Conservation (phyloP, 305 asterid genomes). For the Withania somnifera region DNA sequence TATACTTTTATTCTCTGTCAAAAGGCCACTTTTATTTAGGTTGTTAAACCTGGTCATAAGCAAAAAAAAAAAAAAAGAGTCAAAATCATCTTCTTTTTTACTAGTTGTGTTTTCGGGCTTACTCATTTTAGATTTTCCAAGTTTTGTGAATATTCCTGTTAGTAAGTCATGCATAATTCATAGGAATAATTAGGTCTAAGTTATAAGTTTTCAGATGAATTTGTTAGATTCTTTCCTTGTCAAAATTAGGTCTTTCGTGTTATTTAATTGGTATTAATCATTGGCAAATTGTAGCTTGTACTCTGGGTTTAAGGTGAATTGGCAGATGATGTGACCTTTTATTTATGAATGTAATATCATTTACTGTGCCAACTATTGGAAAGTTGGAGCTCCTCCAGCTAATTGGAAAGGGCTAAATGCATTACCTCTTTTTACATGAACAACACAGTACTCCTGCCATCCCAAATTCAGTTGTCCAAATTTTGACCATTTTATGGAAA, state of each 20-base stretch:
- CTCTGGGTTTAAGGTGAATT: background rate
- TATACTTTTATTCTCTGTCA: background rate
- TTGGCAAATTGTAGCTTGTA: background rate
- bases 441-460: background rate
- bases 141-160: background rate
- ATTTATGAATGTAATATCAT: background rate
- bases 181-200: background rate
- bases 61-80: background rate
- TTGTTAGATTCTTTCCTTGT: background rate
- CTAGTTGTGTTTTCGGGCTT: background rate
- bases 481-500: background rate
- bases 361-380: background rate
- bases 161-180: background rate
- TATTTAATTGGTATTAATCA: background rate
- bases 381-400: background rate
- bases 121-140: background rate
- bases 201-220: background rate
- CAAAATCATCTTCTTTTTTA: background rate
- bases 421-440: background rate
- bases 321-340: background rate
- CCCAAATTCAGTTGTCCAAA: background rate
- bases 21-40: background rate
- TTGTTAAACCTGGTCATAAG: background rate
- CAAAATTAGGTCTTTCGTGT: background rate
- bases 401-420: background rate